Conservation (phyloP, 2,329 filamentous ascomycete genomes). For the Nigrograna mackinnonii region DNA sequence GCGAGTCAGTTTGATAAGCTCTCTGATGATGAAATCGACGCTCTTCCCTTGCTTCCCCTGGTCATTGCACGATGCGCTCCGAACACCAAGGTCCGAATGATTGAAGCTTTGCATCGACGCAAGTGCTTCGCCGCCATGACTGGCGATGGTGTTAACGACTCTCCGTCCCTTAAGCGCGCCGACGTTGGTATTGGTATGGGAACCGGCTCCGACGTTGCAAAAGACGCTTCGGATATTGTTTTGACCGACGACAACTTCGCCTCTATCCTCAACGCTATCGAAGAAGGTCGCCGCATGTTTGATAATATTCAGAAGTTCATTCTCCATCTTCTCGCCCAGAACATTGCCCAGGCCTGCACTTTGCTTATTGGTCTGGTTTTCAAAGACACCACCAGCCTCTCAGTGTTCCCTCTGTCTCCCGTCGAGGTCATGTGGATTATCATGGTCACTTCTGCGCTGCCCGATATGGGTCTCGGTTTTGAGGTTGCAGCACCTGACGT, state of each 20-base stretch:
- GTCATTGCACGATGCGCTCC: constrained; percentile 86
- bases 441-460: constrained; percentile 86
- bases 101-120: constrained; percentile 80
- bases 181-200: constrained; percentile 93
- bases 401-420: constrained; percentile 83
- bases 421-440: constrained; percentile 94
- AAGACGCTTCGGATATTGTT: constrained; percentile 82
- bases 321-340: constrained; percentile 73
- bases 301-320: constrained; percentile 91
- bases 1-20: constrained; percentile 74
- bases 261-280: constrained; percentile 80
- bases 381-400: constrained; percentile 70
- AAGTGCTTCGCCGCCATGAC: constrained; percentile 83
- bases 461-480: constrained; percentile 85
- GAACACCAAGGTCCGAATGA: constrained; percentile 88
- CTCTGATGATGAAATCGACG: constrained; percentile 73
- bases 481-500: constrained; percentile 76
- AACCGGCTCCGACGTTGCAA: constrained; percentile 84
- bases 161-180: constrained; percentile 76
- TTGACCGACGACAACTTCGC: constrained; percentile 89
- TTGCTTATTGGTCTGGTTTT: constrained; percentile 82
- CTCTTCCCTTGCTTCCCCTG: constrained; percentile 72
- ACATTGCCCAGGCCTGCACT: constrained; percentile 82
- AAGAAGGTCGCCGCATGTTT: constrained; percentile 82
- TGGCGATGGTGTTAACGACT: constrained; percentile 86